Base-by-base conservation (phyloP, 2,329 filamentous ascomycete species). In the Paecilomyces fulvus region DNA sequence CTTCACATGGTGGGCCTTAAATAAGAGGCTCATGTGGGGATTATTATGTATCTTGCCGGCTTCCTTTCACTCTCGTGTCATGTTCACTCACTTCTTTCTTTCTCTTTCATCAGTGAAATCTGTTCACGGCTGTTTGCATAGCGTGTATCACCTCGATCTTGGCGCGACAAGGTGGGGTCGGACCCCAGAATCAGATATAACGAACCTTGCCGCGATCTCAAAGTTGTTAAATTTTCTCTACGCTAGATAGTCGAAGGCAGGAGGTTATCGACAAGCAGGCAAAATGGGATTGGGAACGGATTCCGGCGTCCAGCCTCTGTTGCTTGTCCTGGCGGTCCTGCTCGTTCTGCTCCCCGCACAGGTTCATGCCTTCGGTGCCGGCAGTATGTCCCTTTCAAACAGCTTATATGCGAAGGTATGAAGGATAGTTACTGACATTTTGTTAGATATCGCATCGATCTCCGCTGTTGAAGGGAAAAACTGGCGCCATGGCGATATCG, bases 401-500 rank as follows among this genome's bases (percentile, higher is more conserved):
- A 21, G 46, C 9, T 56, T 20, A 10, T 21, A 52, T 14, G 50
- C 51, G 14, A 50, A n/a, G 11, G 1, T 54, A 28, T 30, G 11
- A 43, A 28, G 9, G 28, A 3, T 12, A 28, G 4, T 9, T 50
- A 21, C 30, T 49, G n/a, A 49, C n/a, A 30, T 58, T 65, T 63
- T 52, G 21, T 12, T 12, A 77, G 75, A 77, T 57, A 77, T 77
- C 57, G 75, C 75, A 51, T 79, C 77, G 2, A 78, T 80, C 55
- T 79, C 77, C 1, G 70, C 74, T 20, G 66, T 80, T 48, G 77
- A 80, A 64, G 77, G 77, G 57, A 75, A 76, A 56, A 79, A 79
- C 59, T 80, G 77, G 77, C 77, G 77, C 57, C 77, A 79, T 78
- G 77, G 77, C 46, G 88, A 91, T 69, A 90, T 91, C 60, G 87